A percentile compares a stretch with the other conserved stretches of the same genome.
These are phyloP conservation scores for Candida tibetensis DNA, from an alignment of 805 yeast species.

Conservation along the genomic window DNA sequence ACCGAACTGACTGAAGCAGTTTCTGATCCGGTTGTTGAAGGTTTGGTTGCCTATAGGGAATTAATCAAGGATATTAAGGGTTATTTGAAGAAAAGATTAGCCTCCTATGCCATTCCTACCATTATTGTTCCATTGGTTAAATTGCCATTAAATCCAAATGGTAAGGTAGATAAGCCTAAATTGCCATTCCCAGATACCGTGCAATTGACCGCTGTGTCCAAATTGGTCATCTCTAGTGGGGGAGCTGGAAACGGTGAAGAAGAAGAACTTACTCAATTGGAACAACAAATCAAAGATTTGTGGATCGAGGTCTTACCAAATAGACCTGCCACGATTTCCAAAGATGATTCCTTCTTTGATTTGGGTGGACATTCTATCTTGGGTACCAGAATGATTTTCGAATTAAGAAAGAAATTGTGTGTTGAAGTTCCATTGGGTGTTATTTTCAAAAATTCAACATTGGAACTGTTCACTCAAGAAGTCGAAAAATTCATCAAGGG, in stretches of 20 bases:
- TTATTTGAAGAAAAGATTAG: slow-evolving; percentile 79
- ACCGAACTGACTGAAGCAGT: slow-evolving; percentile 35
- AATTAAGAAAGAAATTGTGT: slow-evolving; percentile 71
- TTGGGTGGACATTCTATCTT: slow-evolving; percentile 97
- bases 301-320: slow-evolving; percentile 88
- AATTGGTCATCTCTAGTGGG: slow-evolving; percentile 36
- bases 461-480: slow-evolving; percentile 71
- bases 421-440: slow-evolving; percentile 87
- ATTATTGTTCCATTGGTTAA: slow-evolving; percentile 82
- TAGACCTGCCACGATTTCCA: slow-evolving; percentile 72
- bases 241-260: slow-evolving; percentile 43
- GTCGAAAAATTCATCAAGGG: slow-evolving; percentile 56
- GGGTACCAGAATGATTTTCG: slow-evolving; percentile 96
- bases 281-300: slow-evolving; percentile 68
- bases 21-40: slow-evolving; percentile 69
- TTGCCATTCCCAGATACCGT: slow-evolving; percentile 91
- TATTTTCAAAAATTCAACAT: slow-evolving; percentile 86
- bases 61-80: slow-evolving; percentile 77
- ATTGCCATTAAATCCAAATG: slow-evolving; percentile 95
- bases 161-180: slow-evolving; percentile 96
- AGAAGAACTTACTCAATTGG: slow-evolving; percentile 55
- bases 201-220: slow-evolving; percentile 75
- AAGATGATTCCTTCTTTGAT: slow-evolving; percentile 90
- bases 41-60: slow-evolving; percentile 71
- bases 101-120: slow-evolving; percentile 91